Percentiles rank a stretch among this genome's conserved stretches.
These are phyloP conservation scores for Fusarium concolor DNA, from an alignment of 2,329 filamentous ascomycete species.

Conservation along the genomic window DNA sequence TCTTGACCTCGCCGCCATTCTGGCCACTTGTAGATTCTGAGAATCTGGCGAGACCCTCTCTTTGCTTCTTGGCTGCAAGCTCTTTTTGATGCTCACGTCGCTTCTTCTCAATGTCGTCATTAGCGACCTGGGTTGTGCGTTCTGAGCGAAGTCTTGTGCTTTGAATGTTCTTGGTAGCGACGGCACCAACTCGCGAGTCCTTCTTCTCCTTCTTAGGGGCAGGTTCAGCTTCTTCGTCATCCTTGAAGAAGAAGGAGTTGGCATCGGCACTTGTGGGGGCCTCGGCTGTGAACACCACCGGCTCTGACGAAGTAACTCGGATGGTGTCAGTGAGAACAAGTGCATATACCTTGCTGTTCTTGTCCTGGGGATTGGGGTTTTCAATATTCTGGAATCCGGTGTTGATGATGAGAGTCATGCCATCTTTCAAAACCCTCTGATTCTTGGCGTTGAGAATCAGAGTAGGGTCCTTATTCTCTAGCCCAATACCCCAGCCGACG, in stretches of 20 bases:
- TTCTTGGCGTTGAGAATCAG: constrained; percentile 91
- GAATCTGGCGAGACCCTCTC: constrained; percentile 86
- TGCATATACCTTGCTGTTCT: constrained; percentile 89
- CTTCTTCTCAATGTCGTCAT: constrained; percentile 89
- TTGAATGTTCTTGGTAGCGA: constrained; percentile 95
- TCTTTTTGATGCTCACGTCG: constrained; percentile 94
- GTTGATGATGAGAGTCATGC: constrained; percentile 94
- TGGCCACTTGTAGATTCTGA: constrained; percentile 85
- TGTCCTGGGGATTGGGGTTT: constrained; percentile 88
- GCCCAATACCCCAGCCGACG: constrained; percentile 90
- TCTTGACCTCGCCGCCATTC: constrained; percentile 94
- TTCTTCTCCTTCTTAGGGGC: constrained; percentile 92
- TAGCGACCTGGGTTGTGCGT: constrained; percentile 80
- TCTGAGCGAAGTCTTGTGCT: constrained; percentile 93
- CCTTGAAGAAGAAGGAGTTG: constrained; percentile 98
- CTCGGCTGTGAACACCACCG: constrained; percentile 92
- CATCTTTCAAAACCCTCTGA: constrained; percentile 83
- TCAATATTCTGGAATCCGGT: constrained; percentile 91
- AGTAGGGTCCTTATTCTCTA: constrained; percentile 88
- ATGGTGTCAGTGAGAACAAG: constrained; percentile 93
- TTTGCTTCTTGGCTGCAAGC: constrained; percentile 85
- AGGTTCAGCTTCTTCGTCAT: constrained; percentile 88
- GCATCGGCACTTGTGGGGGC: constrained; percentile 92
- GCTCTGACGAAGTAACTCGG: constrained; percentile 81
- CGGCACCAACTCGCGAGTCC: constrained; percentile 83